Base-by-base conservation (phyloP, 495 filamentous ascomycete genomes). In the Penicillium alfredii region DNA sequence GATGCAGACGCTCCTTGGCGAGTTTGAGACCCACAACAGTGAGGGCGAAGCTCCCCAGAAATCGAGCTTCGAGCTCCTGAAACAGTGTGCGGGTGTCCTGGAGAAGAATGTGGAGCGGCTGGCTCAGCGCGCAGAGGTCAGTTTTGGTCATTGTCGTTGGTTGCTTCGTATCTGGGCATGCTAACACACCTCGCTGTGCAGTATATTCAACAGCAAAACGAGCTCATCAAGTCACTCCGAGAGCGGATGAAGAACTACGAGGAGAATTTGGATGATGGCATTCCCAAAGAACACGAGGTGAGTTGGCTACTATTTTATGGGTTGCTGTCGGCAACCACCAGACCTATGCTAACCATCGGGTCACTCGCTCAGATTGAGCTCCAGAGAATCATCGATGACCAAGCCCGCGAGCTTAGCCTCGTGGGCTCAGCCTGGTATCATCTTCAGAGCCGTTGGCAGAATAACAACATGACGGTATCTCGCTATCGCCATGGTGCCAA, bases 361-460 rank as follows among this genome's bases (percentile, higher is more conserved):
- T n/a, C n/a, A n/a, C n/a, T 33, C 16, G 28, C 18, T 30, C 42
- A 77, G 51, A 64, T 74, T 49, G 68, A 73, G 48, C 76, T 83
- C 25, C 65, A 80, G 40, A 63, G 69, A 38, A 79, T 78, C 42
- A 80, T 82, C 47, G 82, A 81, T 38, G 71, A 87, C 28, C 76
- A 85, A 55, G 46, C 60, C 11, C 80, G 84, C 39, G 92, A 98
- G 62, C 86, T 88, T 45, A 69, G 68, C 33, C 77, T 97, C 60
- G 87, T 98, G 41, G 71, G 82, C 19, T 88, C 82, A 3, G 89
- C 92, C 8, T 98, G 86, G 86, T 94, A 94, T 61, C 86, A 95
- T 47, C 74, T 96, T 25, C 75, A 86, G 9, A 78, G 74, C 51
- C 73, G 90, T 24, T 58, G 94, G 43, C 89, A 96, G 64, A 88